phyloP scores from a whole-genome alignment of 345 rosid genomes.

The Capsella bursapastoris region DNA sequence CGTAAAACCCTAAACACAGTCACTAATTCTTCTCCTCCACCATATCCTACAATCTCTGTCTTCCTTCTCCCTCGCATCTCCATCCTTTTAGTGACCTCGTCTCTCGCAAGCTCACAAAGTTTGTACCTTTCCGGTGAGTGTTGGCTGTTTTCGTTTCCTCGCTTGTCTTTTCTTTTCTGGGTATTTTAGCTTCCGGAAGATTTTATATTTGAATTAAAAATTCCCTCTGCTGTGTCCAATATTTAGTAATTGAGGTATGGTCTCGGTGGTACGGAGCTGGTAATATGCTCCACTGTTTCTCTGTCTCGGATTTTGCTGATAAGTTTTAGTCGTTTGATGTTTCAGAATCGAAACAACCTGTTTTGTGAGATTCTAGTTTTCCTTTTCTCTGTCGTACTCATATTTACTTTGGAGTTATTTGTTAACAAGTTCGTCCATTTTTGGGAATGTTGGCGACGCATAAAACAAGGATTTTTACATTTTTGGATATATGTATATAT shows the following conservation, averaged over 20 bases:
- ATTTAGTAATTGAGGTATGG: background rate
- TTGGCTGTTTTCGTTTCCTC: background rate
- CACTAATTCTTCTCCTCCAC: background rate
- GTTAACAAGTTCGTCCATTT: too few relatives aligned
- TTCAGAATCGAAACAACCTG: background rate
- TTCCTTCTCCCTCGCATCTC: background rate
- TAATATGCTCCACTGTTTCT: background rate
- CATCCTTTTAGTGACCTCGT: background rate
- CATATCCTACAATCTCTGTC: background rate
- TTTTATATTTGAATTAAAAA: background rate
- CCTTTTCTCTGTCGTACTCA: background rate
- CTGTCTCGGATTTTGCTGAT: constrained; percentile 3
- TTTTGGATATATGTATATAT: too few relatives aligned
- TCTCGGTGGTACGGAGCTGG: background rate
- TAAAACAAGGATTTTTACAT: too few relatives aligned
- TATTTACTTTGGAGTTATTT: too few relatives aligned
- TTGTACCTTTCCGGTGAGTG: constrained; percentile 23
- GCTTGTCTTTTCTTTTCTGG: background rate
- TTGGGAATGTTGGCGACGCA: too few relatives aligned
- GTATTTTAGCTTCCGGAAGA: background rate
- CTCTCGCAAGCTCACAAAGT: background rate
- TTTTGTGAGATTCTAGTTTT: background rate
- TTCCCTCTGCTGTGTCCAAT: background rate
- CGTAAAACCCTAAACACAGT: constrained; percentile 32
- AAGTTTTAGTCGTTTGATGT: constrained; percentile 2